Conservation (phyloP, 2,329 filamentous ascomycete species). For the Bipolaris victoriae region DNA sequence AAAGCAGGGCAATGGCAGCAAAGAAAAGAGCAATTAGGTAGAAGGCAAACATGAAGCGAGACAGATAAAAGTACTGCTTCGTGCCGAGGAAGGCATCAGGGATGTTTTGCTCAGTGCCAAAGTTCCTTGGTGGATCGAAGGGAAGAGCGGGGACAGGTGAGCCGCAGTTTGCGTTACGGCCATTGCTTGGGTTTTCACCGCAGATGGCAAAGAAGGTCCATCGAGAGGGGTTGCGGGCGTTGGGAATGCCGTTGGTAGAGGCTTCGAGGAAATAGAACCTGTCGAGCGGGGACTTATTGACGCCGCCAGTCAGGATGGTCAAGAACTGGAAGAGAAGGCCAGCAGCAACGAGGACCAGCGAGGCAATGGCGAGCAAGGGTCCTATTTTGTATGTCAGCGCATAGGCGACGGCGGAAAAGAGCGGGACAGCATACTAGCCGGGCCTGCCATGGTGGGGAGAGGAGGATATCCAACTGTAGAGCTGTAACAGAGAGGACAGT, state of each 20-base stretch:
- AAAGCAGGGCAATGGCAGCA: conserved; percentile 69
- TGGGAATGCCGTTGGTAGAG: conserved; percentile 71
- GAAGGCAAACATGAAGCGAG: conserved; percentile 92
- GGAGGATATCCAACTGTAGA: not conserved
- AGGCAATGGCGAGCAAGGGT: conserved; percentile 60
- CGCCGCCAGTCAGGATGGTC: conserved; percentile 66
- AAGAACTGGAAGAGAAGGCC: conserved; percentile 70
- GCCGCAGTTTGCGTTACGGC: conserved; percentile 68
- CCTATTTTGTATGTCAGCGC: conserved; percentile 50
- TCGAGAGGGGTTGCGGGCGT: conserved; percentile 65
- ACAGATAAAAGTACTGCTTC: conserved; percentile 79
- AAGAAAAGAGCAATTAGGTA: conserved; percentile 86
- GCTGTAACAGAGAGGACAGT: not conserved
- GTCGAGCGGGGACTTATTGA: conserved; percentile 65
- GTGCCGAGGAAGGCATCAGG: conserved; percentile 61
- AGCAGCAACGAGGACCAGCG: conserved; percentile 67
- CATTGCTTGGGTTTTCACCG: conserved; percentile 58
- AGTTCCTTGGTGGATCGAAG: conserved; percentile 70
- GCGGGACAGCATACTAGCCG: conserved; percentile 21
- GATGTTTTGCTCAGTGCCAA: conserved; percentile 60
- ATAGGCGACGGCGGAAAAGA: not conserved
- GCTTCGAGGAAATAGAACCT: conserved; percentile 86
- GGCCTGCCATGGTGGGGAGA: conserved; percentile 21
- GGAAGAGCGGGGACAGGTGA: conserved; percentile 65
- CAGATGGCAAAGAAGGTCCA: conserved; percentile 95